phyloP scores from a whole-genome alignment of 2,329 filamentous ascomycete species.

The Aureobasidium sp. region DNA sequence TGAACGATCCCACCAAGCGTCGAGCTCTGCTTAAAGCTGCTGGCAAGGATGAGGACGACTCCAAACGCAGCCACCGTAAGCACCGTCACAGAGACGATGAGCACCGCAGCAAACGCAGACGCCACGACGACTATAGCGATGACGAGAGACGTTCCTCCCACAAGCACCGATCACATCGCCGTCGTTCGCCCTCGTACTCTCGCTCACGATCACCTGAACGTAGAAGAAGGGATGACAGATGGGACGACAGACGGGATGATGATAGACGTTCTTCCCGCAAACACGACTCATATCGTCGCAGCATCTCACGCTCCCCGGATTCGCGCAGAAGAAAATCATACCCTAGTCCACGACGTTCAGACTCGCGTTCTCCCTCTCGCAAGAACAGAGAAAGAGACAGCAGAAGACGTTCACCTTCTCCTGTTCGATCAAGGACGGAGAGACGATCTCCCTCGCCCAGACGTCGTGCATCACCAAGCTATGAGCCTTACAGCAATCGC shows the following conservation, averaged over 20 bases:
- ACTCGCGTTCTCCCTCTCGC: constrained; percentile 11
- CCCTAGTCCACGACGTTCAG: constrained; percentile 10
- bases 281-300: not conserved
- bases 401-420: constrained; percentile 14
- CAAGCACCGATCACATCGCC: constrained; percentile 24
- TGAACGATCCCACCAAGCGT: constrained; percentile 64
- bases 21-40: constrained; percentile 53
- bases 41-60: constrained; percentile 23
- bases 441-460: not conserved
- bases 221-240: constrained; percentile 9
- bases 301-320: constrained; percentile 3
- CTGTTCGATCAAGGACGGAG: constrained; percentile 10
- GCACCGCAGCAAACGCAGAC: constrained; percentile 23
- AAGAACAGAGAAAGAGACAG: not conserved
- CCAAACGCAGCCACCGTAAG: constrained; percentile 20
- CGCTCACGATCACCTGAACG: constrained; percentile 25
- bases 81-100: constrained; percentile 24
- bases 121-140: constrained; percentile 22
- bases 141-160: constrained; percentile 25
- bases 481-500: constrained; percentile 7
- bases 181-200: constrained; percentile 26
- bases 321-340: constrained; percentile 7
- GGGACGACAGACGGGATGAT: not conserved
- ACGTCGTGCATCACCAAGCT: constrained; percentile 10
- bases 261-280: constrained; percentile 1